These are phyloP conservation scores for Solanum appendiculatum DNA, from an alignment of 257 asterid genomes.

Conservation along the genomic window DNA sequence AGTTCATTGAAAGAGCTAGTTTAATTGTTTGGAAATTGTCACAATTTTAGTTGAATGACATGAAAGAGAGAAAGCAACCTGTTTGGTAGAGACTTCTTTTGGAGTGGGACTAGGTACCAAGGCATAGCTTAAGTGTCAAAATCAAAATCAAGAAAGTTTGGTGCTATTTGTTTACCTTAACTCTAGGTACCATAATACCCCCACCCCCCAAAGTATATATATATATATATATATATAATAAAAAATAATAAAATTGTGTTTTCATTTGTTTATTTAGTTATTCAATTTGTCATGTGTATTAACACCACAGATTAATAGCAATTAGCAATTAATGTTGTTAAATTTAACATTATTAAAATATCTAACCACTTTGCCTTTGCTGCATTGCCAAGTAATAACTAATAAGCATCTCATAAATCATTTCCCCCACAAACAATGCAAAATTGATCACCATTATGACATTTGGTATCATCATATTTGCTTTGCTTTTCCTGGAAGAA, in stretches of 20 bases:
- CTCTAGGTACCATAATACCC: background rate
- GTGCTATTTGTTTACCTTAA: background rate
- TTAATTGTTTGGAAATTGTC: background rate
- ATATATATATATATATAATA: no score
- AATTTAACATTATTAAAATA: background rate
- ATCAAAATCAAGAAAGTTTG: background rate
- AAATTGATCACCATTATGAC: background rate
- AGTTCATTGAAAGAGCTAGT: background rate
- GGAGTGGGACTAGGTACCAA: constrained; percentile 4
- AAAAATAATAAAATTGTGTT: background rate
- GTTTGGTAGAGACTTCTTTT: background rate
- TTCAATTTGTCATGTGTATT: background rate
- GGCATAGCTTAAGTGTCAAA: background rate
- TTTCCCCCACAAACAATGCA: background rate
- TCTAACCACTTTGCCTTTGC: background rate
- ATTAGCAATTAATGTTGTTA: background rate
- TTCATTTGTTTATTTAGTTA: background rate
- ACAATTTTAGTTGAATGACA: background rate
- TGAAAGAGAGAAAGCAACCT: background rate
- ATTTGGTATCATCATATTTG: background rate
- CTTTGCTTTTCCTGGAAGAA: constrained; percentile 4
- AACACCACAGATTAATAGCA: background rate
- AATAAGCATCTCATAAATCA: background rate
- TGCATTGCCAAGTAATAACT: background rate
- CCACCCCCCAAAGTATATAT: background rate